Conservation (phyloP, 805 yeast genomes). For the Lachancea dasiensis region DNA sequence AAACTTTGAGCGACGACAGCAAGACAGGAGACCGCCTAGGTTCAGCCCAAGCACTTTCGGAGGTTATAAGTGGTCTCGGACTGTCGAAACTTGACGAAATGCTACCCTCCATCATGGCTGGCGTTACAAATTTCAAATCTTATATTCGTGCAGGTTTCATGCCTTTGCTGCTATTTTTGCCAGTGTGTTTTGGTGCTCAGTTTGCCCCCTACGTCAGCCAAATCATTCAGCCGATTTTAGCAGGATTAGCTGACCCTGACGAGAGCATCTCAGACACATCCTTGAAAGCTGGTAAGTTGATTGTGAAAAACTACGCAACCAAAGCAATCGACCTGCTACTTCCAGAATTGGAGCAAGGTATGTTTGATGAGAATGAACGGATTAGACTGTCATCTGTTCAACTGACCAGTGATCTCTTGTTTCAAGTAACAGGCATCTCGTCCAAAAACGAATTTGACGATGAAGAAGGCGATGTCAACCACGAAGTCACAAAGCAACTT, state of each 20-base stretch:
- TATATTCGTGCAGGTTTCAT: constrained; percentile 86
- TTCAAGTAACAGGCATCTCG: constrained; percentile 87
- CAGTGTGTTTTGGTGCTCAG: constrained; percentile 89
- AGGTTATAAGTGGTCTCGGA: constrained; percentile 90
- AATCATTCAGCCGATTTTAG: constrained; percentile 85
- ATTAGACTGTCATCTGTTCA: constrained; percentile 92
- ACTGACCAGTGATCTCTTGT: constrained; percentile 88
- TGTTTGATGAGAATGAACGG: constrained; percentile 74
- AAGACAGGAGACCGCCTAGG: constrained; percentile 92
- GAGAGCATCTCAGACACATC: constrained; percentile 87
- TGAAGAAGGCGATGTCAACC: constrained; percentile 37
- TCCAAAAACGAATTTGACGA: constrained; percentile 64
- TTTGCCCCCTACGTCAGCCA: constrained; percentile 82
- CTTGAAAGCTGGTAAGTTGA: constrained; percentile 83
- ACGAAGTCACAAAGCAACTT: constrained; percentile 56
- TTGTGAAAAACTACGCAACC: constrained; percentile 85
- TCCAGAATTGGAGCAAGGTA: constrained; percentile 90
- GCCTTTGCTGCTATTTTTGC: constrained; percentile 83
- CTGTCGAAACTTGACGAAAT: constrained; percentile 79
- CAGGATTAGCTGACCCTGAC: constrained; percentile 84
- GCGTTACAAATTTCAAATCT: constrained; percentile 60
- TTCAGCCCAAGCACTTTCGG: constrained; percentile 94
- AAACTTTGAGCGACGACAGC: constrained; percentile 67
- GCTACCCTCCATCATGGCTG: constrained; percentile 69
- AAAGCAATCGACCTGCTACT: constrained; percentile 87